Conservation (phyloP, 164 flowering plant genomes). For the Tetracentron sinense region DNA sequence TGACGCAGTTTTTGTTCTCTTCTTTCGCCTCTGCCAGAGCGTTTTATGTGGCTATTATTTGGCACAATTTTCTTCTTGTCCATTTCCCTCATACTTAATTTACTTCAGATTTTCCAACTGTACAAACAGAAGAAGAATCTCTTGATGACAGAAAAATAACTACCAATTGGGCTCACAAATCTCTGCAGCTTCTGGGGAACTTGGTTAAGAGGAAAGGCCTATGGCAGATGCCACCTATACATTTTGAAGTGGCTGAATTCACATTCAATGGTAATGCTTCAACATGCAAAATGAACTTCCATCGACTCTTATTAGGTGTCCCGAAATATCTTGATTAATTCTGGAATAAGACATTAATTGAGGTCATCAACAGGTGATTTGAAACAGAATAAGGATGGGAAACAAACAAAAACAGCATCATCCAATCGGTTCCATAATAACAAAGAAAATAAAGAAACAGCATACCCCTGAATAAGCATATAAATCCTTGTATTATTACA, state of each 20-base stretch:
- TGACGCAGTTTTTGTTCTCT: slow-evolving; percentile 31
- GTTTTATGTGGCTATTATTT: slow-evolving; percentile 31
- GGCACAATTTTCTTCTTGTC: slow-evolving; percentile 34
- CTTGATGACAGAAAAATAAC: not conserved
- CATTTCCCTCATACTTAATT: slow-evolving; percentile 41
- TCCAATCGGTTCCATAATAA: no score
- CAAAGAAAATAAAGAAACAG: no score
- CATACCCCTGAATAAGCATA: no score
- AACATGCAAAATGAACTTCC: slow-evolving; percentile 5
- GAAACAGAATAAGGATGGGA: no score
- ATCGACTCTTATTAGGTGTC: not conserved
- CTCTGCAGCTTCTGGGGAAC: not conserved
- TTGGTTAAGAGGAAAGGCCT: not conserved
- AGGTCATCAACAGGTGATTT: not conserved
- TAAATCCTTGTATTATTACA: no score
- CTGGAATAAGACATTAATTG: not conserved
- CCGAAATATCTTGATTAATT: not conserved
- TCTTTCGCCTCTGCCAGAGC: slow-evolving; percentile 28
- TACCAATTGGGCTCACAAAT: not conserved
- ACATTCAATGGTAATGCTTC: not conserved
- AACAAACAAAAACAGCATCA: no score
- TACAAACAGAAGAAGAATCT: slow-evolving; percentile 12
- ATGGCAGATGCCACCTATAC: not conserved
- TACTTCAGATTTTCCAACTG: slow-evolving; percentile 12
- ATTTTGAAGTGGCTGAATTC: not conserved